Base-by-base conservation (phyloP, 1,284 basidiomycete genomes). In the Leccinum laetum region DNA sequence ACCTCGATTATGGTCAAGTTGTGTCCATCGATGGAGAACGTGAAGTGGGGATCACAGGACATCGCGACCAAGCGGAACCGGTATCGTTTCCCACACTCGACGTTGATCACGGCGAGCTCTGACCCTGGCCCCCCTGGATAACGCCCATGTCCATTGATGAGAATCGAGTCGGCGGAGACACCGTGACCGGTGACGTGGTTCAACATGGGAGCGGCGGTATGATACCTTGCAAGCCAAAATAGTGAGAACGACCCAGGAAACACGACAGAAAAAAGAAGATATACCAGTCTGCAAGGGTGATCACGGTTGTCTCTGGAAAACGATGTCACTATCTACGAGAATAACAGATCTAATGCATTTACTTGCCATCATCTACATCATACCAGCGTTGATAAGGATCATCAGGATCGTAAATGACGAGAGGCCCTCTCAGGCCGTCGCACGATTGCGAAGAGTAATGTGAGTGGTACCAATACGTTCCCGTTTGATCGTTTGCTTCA, bases 141-240 rank as follows among this genome's bases (percentile, higher is more conserved):
- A 10, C 80, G 75, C 6, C 84, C 85, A 35, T 73, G 68, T 1
- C 86, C 85, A 62, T 88, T 86, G 70, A 88, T 79, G 18, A 85
- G 71, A 2, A 78, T 57, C 10, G 78, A 73, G 59, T 68, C 66
- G 2, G 74, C 64, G 26, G 44, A 68, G 39, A 67, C 67, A 53
- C 68, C 65, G 32, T 7, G 46, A 49, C 46, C 3, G 39, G 70
- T 58, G 41, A 75, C 62, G 61, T 66, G 59, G 60, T 65, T 61
- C 7, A 73, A 53, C 2, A 72, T 67, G 21, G 69, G 67, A 41
- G 67, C 32, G 4, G 37, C 55, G 5, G 69, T 63, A 46, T 77
- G 80, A 0, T 74, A 75, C 58, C 79, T 73, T 2, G 82, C 79
- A 8, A 70, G 60, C 79, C 76, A 52, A 35, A 29, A 46, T 2